phyloP scores from a whole-genome alignment of 23 red algal genomes.

The Gracilaria vermiculophylla region DNA sequence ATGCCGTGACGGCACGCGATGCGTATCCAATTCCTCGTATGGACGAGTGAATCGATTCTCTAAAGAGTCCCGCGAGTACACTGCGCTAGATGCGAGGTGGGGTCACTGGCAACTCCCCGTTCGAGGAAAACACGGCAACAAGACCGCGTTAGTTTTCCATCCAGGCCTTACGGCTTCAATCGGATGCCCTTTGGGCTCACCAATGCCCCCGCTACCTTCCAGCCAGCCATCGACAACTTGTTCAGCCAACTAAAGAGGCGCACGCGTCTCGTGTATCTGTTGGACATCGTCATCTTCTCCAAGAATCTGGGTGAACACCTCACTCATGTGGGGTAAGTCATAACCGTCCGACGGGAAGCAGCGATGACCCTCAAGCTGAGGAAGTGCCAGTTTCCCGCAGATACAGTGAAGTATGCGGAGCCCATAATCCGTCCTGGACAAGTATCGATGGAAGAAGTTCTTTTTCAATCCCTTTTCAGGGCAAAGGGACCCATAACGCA shows the following conservation, averaged over 20 bases:
- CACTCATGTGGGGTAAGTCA: neutral
- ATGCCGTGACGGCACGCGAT: too few species aligned
- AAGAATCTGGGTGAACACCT: neutral
- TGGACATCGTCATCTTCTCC: too few species aligned
- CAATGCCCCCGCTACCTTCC: neutral
- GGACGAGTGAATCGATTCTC: conserved; percentile 10
- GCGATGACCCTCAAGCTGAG: neutral
- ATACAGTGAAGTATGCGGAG: neutral
- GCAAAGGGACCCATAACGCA: neutral
- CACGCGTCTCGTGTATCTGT: too few species aligned
- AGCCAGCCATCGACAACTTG: too few species aligned
- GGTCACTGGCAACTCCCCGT: neutral
- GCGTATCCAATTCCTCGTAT: too few species aligned
- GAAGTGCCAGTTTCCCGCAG: neutral
- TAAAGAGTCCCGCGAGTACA: neutral
- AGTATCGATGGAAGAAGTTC: neutral
- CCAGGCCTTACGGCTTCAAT: neutral
- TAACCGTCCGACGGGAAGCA: neutral
- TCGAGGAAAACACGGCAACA: neutral
- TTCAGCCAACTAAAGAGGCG: too few species aligned
- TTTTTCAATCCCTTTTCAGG: neutral
- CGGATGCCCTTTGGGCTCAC: neutral
- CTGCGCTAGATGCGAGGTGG: neutral
- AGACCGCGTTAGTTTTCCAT: neutral
- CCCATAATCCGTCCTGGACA: neutral